Base-by-base conservation (phyloP, 2,329 filamentous ascomycete genomes). In the Dryadomyces sulphureus region DNA sequence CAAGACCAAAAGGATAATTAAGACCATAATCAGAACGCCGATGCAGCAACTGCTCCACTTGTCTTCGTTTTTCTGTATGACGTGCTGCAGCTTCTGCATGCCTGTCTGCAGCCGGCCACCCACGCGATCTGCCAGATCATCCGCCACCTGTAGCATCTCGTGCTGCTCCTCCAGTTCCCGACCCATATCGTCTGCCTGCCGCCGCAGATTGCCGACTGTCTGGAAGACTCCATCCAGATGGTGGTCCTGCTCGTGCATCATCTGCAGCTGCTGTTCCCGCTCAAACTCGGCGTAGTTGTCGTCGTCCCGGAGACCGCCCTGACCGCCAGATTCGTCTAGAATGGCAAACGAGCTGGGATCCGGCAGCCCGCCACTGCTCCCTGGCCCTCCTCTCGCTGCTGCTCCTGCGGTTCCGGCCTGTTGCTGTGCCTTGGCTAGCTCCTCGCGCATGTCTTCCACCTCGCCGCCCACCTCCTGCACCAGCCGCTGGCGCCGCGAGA, bases 171-270 rank as follows among this genome's bases (percentile, higher is more conserved):
- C 93, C 40, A 98, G 70, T 67, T 98, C 92, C 48, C 90, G 72
- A 1, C 92, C 90, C 90, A 98, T 98, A 55, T 88, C 85, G 63
- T 93, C 81, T 2, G 92, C 93, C 70, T 96, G 92, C 59, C 83
- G 73, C 47, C 90, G 72, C 59, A 98, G 65, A 59, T 88, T 95
- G 2, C 89, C 90, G 21, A 98, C 92, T 1, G 90, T 96, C 54
- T 81, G 77, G 60, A 93, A 94, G 41, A 98, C 90, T 16, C 84
- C 85, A 59, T 96, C 90, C 2, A 98, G 72, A 56, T 92, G 84
- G 65, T 89, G 73, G 60, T 98, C 92, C 68, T 98, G 92, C 63
- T 95, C 87, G 54, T 82, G 77, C 83, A 98, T 89, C 64, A 98
- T 84, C 64, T 89, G 77, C 59, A 84, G 61, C 67, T 98, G 93